Evolutionary conservation across 139 green algal genomes (phyloP).

Genomic region (Limnomonas spitsbergensis): DNA sequence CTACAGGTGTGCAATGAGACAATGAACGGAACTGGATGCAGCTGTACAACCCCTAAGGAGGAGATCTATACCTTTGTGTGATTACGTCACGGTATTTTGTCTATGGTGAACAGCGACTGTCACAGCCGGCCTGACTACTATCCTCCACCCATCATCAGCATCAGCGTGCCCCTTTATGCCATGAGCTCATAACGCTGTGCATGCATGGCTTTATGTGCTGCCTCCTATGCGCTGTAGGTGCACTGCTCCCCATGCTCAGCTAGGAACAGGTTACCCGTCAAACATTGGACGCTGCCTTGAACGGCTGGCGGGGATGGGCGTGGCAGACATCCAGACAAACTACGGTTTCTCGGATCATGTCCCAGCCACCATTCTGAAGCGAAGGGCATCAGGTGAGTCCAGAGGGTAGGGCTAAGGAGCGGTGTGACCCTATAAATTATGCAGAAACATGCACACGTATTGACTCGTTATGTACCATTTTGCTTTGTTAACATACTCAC

Average conservation of each 20-base stretch:
- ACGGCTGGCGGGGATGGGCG: background rate
- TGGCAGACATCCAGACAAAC: background rate
- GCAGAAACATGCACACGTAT: background rate
- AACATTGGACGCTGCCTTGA: background rate
- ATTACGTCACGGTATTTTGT: background rate
- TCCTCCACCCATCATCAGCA: too few relatives aligned
- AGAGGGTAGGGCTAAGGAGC: background rate
- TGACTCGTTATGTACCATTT: background rate
- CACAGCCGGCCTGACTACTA: background rate
- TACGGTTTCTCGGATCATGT: background rate
- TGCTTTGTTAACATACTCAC: conserved; percentile 2
- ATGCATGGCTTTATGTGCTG: too few relatives aligned
- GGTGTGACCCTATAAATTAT: background rate
- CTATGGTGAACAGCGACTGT: background rate
- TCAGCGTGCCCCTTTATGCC: too few relatives aligned
- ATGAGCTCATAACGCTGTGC: too few relatives aligned
- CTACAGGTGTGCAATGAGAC: conserved; percentile 5
- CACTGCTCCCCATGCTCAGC: background rate
- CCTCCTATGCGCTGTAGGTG: too few relatives aligned
- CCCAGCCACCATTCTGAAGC: background rate
- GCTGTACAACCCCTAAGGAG: background rate
- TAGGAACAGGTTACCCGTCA: conserved; percentile 3
- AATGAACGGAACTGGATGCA: too few relatives aligned
- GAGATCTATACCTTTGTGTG: background rate
- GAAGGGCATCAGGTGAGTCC: background rate